phyloP scores from a whole-genome alignment of 2,329 filamentous ascomycete genomes.

The Penicillium occitanis region DNA sequence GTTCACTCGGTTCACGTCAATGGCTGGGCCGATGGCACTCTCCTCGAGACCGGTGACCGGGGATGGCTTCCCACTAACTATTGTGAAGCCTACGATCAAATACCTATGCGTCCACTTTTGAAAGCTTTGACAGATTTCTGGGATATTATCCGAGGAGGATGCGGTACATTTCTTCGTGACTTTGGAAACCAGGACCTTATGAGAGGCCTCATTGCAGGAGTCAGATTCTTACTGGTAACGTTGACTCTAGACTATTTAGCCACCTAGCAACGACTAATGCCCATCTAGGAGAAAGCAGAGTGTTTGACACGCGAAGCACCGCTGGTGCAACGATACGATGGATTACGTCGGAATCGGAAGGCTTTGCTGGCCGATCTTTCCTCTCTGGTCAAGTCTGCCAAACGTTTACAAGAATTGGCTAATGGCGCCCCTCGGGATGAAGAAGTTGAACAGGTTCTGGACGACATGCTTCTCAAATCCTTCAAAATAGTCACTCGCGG shows the following conservation, averaged over 20 bases:
- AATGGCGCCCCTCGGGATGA: conserved; percentile 46
- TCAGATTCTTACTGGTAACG: conserved; percentile 78
- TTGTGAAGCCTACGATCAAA: conserved; percentile 89
- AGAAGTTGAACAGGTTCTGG: conserved; percentile 61
- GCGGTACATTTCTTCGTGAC: conserved; percentile 70
- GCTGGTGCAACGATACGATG: conserved; percentile 72
- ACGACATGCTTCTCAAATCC: conserved; percentile 89
- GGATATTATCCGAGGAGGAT: conserved; percentile 80
- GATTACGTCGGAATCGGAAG: conserved; percentile 77
- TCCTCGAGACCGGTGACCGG: conserved; percentile 78
- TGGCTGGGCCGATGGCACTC: conserved; percentile 95
- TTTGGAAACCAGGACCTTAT: conserved; percentile 93
- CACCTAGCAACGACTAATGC: conserved; percentile 9
- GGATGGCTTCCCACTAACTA: conserved; percentile 99
- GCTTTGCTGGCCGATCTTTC: conserved; percentile 86
- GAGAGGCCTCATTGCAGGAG: conserved; percentile 88
- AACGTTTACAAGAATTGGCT: conserved; percentile 75
- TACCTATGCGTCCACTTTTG: conserved; percentile 79
- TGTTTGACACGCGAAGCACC: conserved; percentile 81
- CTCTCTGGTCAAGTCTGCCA: conserved; percentile 82
- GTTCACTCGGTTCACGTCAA: conserved; percentile 97
- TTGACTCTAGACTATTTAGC: neutral
- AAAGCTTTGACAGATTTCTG: conserved; percentile 88
- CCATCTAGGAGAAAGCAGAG: conserved; percentile 73
- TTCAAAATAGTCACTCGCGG: conserved; percentile 93